Evolutionary conservation across 2,329 filamentous ascomycete genomes (phyloP).

Genomic region (Grosmannia serpens): DNA sequence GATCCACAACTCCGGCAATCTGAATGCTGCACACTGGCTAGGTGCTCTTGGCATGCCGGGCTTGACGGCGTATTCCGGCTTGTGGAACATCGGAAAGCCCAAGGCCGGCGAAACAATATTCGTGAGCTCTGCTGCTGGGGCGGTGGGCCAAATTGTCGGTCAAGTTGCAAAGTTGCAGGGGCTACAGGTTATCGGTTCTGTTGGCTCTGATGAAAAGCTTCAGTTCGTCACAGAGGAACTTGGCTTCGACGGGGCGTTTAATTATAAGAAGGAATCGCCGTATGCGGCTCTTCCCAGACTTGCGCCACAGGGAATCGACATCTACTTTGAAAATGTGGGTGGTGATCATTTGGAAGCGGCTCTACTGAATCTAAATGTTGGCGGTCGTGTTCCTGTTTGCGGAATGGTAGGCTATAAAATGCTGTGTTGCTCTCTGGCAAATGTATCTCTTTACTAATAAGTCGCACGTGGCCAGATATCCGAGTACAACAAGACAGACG

Average conservation of each 20-base stretch:
- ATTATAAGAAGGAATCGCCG: conserved; percentile 77
- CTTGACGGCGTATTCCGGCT: conserved; percentile 39
- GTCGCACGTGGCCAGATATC: conserved; percentile 40
- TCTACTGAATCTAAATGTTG: conserved; percentile 38
- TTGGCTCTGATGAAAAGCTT: conserved; percentile 69
- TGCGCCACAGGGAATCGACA: conserved; percentile 68
- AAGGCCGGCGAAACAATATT: conserved; percentile 74
- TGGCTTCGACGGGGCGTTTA: conserved; percentile 55
- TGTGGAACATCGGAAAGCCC: conserved; percentile 61
- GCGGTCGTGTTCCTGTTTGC: conserved; percentile 54
- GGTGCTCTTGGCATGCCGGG: conserved; percentile 48
- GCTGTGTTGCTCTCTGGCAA: too few relatives aligned
- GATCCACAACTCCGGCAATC: conserved; percentile 55
- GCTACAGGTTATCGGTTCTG: conserved; percentile 66
- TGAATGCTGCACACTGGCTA: conserved; percentile 57
- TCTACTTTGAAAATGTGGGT: conserved; percentile 44
- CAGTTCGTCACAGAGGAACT: conserved; percentile 46
- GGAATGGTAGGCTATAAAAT: conserved; percentile 37
- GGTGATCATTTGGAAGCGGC: conserved; percentile 39
- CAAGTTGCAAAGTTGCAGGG: conserved; percentile 77
- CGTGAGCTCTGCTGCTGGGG: conserved; percentile 67
- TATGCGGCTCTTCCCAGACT: conserved; percentile 56
- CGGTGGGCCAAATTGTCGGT: conserved; percentile 72
- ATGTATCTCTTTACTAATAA: not conserved
- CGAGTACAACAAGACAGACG: conserved; percentile 53